A percentile compares a stretch with the other conserved stretches of the same genome.
Conservation (phyloP, 2,329 filamentous ascomycete species). For the Chaetomiaceae sp. region DNA sequence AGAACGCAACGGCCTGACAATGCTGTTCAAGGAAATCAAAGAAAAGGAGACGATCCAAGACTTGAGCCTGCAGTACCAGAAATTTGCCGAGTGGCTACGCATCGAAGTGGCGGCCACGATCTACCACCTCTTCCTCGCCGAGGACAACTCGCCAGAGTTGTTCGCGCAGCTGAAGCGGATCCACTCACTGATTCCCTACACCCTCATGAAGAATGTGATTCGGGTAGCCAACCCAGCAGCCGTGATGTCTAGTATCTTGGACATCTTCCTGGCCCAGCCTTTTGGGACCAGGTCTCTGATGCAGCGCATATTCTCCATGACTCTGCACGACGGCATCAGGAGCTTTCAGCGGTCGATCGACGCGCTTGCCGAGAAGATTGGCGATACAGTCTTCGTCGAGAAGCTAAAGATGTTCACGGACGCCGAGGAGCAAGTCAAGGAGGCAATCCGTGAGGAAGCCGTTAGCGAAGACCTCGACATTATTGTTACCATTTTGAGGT, state of each 20-base stretch:
- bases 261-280: constrained; percentile 92
- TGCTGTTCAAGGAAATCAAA: constrained; percentile 87
- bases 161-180: constrained; percentile 93
- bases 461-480: constrained; percentile 71
- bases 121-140: constrained; percentile 94
- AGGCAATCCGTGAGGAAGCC: constrained; percentile 69
- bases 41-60: constrained; percentile 84
- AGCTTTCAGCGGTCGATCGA: constrained; percentile 86
- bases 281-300: constrained; percentile 86
- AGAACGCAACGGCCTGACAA: constrained; percentile 78
- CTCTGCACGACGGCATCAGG: constrained; percentile 83
- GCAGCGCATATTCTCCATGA: constrained; percentile 90
- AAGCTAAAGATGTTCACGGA: constrained; percentile 81
- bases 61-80: constrained; percentile 90
- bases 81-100: constrained; percentile 95
- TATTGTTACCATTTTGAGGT: constrained; percentile 77
- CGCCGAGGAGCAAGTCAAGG: constrained; percentile 69
- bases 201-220: constrained; percentile 92
- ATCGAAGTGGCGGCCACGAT: constrained; percentile 96
- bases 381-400: constrained; percentile 70
- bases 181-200: constrained; percentile 91
- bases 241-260: constrained; percentile 92
- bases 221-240: constrained; percentile 92
- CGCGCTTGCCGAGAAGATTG: constrained; percentile 68
- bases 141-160: constrained; percentile 95